Base-by-base conservation (phyloP, 2,329 filamentous ascomycete genomes). In the Cladophialophora bantiana region DNA sequence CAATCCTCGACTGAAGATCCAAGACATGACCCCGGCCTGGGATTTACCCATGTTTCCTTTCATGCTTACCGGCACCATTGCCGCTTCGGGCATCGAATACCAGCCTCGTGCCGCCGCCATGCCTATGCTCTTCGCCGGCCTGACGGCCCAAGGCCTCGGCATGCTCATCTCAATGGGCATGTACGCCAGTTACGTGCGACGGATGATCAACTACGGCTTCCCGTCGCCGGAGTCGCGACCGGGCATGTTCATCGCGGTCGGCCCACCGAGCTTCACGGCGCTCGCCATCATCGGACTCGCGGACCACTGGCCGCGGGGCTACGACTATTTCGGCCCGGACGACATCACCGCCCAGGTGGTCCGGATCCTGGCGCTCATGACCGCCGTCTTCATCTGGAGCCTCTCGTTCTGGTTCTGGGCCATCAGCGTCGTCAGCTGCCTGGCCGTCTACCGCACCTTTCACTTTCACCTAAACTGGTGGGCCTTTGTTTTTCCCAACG, bases 221-320 rank as follows among this genome's bases (percentile, higher is more conserved):
- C 89, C 89, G 0, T 77, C 81, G 70, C 82, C 85, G 7, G 87
- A 90, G 73, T 87, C 89, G 68, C 82, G 90, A 59, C 88, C 90
- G 0, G 89, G 86, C 0, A 85, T 93, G 75, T 92, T 91, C 80
- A 91, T 93, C 80, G 89, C 88, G 67, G 90, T 92, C n/a, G 90
- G 90, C 0, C 89, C 90, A 1, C 89, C 89, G 0, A 85, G 88
- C 1, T 92, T 91, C 79, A 92, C 90, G 0, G 87, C 86, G 1
- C 80, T 92, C 13, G 89, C 90, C 0, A 81, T 92, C 48, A 85
- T 92, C 42, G 89, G 89, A 56, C 89, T 92, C 84, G 84, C 89
- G 0, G 82, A 84, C 12, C 50, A 73, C 42, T 72, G 66, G 64
- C 70, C 70, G n/a, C 32, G 34, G 10, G 62, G 61, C 2, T 66